These are phyloP conservation scores for Aphanomyces stellatus DNA, from an alignment of 352 stramenopile species.

Conservation along the genomic window DNA sequence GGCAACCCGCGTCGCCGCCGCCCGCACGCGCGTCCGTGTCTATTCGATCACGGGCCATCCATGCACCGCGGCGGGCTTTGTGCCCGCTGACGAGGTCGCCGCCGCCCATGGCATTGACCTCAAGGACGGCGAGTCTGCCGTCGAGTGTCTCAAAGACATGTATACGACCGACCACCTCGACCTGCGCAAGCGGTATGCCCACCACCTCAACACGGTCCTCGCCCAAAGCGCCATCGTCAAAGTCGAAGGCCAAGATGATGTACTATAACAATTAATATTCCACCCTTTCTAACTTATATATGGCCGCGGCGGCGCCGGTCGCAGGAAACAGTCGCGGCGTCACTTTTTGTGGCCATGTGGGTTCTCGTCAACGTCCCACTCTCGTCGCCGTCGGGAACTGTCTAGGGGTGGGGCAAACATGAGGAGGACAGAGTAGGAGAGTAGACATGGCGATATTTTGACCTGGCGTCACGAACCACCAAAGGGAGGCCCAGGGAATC, in stretches of 20 bases:
- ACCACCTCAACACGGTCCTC: background rate
- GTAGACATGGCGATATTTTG: too few species aligned
- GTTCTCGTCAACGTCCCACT: too few species aligned
- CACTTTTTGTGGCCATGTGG: too few species aligned
- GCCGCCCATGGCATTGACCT: background rate
- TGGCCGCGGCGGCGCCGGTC: too few species aligned
- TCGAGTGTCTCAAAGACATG: background rate
- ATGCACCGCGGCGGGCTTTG: background rate
- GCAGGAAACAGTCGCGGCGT: too few species aligned
- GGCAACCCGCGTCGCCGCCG: background rate
- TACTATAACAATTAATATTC: too few species aligned
- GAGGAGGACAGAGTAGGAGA: too few species aligned
- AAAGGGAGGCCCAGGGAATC: too few species aligned
- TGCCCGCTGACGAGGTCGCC: background rate
- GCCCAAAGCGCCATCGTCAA: background rate
- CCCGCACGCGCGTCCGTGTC: background rate
- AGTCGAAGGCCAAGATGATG: background rate
- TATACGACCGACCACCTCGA: background rate
- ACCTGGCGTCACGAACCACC: too few species aligned
- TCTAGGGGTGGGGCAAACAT: too few species aligned
- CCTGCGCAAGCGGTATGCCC: background rate
- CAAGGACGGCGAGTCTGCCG: background rate
- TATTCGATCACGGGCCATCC: conserved; percentile 10
- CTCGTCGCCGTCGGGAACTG: too few species aligned
- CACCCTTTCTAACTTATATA: too few species aligned